A percentile compares a stretch with the other conserved stretches of the same genome.
Conservation (phyloP, 305 asterid genomes). For the Fraxinus latifolia region DNA sequence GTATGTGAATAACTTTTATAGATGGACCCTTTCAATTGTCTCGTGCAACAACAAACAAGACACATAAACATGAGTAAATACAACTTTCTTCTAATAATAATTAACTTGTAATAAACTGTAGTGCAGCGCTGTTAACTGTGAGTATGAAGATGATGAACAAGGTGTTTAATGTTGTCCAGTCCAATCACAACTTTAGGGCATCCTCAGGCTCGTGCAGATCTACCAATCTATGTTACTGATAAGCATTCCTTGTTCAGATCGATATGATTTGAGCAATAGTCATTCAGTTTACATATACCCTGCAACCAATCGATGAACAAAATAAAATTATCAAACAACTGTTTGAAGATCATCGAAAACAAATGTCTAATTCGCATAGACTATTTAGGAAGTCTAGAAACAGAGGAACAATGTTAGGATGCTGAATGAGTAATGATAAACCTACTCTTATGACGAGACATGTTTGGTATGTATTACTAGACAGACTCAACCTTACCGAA, state of each 20-base stretch:
- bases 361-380: neutral
- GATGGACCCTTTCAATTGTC: neutral
- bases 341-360: neutral
- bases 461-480: neutral
- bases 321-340: neutral
- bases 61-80: neutral
- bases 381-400: neutral
- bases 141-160: neutral
- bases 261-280: neutral
- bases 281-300: constrained; percentile 30
- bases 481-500: neutral
- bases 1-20: neutral
- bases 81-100: neutral
- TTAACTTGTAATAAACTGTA: neutral
- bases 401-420: neutral
- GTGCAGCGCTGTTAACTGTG: neutral
- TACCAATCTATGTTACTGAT: neutral
- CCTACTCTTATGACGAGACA: neutral
- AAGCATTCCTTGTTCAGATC: neutral
- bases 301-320: constrained; percentile 20
- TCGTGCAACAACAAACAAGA: neutral
- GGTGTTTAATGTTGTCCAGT: neutral
- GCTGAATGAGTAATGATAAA: neutral
- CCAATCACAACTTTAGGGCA: neutral
- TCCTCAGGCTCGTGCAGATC: constrained; percentile 1